A percentile compares a stretch with the other conserved stretches of the same genome.
These are phyloP conservation scores for Leptomonas seymouri DNA, from an alignment of 208 protist species.

Conservation along the genomic window DNA sequence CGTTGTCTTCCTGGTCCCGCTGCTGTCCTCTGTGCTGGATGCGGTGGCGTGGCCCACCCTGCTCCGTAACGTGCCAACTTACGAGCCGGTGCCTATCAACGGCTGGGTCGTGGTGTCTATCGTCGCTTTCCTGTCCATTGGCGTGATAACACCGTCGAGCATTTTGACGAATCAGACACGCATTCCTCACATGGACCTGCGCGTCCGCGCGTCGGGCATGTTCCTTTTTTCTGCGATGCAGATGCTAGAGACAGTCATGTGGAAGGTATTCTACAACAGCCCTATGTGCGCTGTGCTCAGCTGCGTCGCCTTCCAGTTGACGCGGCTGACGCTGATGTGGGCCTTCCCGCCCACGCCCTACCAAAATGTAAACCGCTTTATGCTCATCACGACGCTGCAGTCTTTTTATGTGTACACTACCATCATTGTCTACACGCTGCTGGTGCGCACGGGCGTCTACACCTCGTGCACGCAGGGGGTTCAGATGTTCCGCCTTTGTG, in stretches of 20 bases:
- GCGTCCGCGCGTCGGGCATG: constrained; percentile 42
- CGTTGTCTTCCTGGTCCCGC: constrained; percentile 46
- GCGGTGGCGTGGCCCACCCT: constrained; percentile 67
- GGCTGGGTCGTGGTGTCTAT: constrained; percentile 37
- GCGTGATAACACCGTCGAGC: constrained; percentile 45
- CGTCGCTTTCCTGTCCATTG: constrained; percentile 35
- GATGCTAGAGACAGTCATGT: constrained; percentile 56
- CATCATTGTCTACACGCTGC: constrained; percentile 42
- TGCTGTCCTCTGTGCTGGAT: constrained; percentile 59
- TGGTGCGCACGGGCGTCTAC: constrained; percentile 47
- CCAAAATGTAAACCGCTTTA: constrained; percentile 67
- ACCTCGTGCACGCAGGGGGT: constrained; percentile 56
- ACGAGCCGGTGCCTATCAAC: constrained; percentile 30
- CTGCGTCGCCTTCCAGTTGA: constrained; percentile 43
- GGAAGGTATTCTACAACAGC: constrained; percentile 77
- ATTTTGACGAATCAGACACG: constrained; percentile 42
- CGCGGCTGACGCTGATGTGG: constrained; percentile 30
- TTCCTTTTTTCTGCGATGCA: constrained; percentile 42
- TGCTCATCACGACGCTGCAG: constrained; percentile 32
- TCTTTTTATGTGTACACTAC: constrained; percentile 38
- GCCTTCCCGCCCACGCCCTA: constrained; percentile 51
- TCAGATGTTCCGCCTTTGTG: constrained; percentile 44
- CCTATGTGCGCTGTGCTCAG: constrained; percentile 42
- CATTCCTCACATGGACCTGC: constrained; percentile 51
- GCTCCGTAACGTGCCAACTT: constrained; percentile 56